A percentile compares a stretch with the other conserved stretches of the same genome.
Conservation (phyloP, 2,329 filamentous ascomycete genomes). For the Phialemonium atrogriseum region DNA sequence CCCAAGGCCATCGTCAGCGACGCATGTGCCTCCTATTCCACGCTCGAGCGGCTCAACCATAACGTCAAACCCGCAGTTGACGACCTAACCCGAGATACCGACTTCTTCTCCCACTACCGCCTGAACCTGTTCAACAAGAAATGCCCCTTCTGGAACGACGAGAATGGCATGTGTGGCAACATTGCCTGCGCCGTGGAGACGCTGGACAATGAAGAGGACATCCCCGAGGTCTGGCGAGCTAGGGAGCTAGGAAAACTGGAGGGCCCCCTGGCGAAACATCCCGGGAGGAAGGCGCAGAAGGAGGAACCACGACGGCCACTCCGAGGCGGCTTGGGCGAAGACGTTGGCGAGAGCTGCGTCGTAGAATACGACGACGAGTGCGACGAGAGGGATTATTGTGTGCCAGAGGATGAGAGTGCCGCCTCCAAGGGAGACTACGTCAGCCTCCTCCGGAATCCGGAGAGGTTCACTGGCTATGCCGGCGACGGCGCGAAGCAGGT, state of each 20-base stretch:
- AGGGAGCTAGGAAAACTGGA: slow-evolving; percentile 88
- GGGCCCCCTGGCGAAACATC: slow-evolving; percentile 85
- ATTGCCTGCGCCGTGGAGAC: slow-evolving; percentile 94
- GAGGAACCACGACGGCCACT: slow-evolving; percentile 67
- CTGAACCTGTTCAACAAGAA: slow-evolving; percentile 89
- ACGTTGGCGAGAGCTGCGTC: slow-evolving; percentile 91
- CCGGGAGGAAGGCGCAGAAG: slow-evolving; percentile 63
- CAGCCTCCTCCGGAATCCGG: slow-evolving; percentile 84
- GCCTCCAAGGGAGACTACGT: slow-evolving; percentile 91
- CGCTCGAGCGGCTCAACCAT: slow-evolving; percentile 76
- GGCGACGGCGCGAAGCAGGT: slow-evolving; percentile 81
- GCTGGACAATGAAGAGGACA: slow-evolving; percentile 88
- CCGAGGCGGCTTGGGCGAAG: slow-evolving; percentile 72
- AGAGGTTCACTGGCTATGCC: slow-evolving; percentile 89
- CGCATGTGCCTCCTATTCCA: slow-evolving; percentile 87
- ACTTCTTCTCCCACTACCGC: slow-evolving; percentile 97
- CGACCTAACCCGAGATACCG: slow-evolving; percentile 76
- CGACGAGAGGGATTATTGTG: slow-evolving; percentile 93
- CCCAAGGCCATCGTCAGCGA: slow-evolving; percentile 85
- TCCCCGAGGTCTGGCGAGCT: slow-evolving; percentile 84
- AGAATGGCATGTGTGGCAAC: slow-evolving; percentile 91
- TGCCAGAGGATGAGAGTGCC: slow-evolving; percentile 87
- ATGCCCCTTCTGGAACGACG: slow-evolving; percentile 95
- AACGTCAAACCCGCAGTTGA: slow-evolving; percentile 68
- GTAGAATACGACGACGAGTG: slow-evolving; percentile 97